Percentiles rank a stretch among this genome's conserved stretches.
phyloP scores from a whole-genome alignment of 2,329 filamentous ascomycete genomes.

The Huntiella abstrusa region DNA sequence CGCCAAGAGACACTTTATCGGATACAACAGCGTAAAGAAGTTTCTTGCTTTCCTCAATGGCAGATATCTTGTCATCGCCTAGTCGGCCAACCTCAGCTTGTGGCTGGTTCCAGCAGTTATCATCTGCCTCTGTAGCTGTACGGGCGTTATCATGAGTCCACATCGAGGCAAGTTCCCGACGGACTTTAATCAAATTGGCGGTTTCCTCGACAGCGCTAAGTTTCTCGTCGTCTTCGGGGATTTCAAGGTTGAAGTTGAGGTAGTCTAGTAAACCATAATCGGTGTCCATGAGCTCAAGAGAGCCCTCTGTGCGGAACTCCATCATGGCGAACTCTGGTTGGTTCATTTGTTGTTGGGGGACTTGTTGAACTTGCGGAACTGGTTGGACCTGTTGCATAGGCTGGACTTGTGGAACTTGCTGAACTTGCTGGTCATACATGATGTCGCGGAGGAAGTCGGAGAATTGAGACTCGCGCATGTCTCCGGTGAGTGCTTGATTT shows the following conservation, averaged over 20 bases:
- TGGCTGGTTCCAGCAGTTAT: slow-evolving; percentile 22
- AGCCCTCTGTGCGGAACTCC: slow-evolving; percentile 31
- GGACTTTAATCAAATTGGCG: slow-evolving; percentile 6
- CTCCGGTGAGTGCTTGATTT: not conserved
- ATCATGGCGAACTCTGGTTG: slow-evolving; percentile 26
- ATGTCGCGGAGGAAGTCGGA: slow-evolving; percentile 32
- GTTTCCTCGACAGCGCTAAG: slow-evolving; percentile 27
- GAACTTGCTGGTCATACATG: slow-evolving; percentile 27
- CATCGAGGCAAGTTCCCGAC: slow-evolving; percentile 7
- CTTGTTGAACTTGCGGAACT: too few relatives aligned
- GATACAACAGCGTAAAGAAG: slow-evolving; percentile 22
- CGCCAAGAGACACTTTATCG: slow-evolving; percentile 26
- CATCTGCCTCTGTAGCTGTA: slow-evolving; percentile 19
- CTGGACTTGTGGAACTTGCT: slow-evolving; percentile 16
- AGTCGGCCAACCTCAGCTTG: slow-evolving; percentile 19
- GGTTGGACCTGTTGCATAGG: too few relatives aligned
- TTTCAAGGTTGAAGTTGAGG: slow-evolving; percentile 7
- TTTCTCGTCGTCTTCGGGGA: not conserved
- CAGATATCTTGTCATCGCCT: slow-evolving; percentile 13
- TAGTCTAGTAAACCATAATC: slow-evolving; percentile 31
- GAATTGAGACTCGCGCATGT: slow-evolving; percentile 21
- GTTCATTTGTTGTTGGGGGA: slow-evolving; percentile 18
- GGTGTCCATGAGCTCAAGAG: slow-evolving; percentile 31
- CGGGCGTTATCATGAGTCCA: slow-evolving; percentile 6
- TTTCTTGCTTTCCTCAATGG: slow-evolving; percentile 22